Evolutionary conservation across 352 stramenopile genomes (phyloP).

Genomic region (Phytophthora pinifolia): DNA sequence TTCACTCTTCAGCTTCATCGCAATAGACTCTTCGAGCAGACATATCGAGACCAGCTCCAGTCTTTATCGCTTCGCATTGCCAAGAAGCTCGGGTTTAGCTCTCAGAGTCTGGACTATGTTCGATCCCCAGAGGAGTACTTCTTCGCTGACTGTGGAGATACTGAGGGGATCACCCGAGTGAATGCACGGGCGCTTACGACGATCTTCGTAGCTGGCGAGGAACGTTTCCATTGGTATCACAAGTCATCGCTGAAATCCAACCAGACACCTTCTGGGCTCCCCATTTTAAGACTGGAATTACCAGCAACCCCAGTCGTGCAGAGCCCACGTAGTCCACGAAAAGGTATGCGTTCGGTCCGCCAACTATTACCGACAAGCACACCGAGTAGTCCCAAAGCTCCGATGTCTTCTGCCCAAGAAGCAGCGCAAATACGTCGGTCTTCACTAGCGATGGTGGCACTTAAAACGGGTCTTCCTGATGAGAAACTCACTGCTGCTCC

Average conservation of each 20-base stretch:
- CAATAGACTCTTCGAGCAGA: slow-evolving; percentile 28
- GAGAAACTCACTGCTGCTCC: slow-evolving; percentile 31
- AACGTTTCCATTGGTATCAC: slow-evolving; percentile 71
- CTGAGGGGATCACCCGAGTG: slow-evolving; percentile 40
- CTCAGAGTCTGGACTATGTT: slow-evolving; percentile 29
- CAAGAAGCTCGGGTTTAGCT: slow-evolving; percentile 42
- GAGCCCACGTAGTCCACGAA: slow-evolving; percentile 12
- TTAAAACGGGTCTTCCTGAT: slow-evolving; percentile 29
- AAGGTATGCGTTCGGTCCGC: slow-evolving; percentile 11
- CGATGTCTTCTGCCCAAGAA: slow-evolving; percentile 14
- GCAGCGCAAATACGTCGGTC: slow-evolving; percentile 15
- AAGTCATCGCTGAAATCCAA: slow-evolving; percentile 30
- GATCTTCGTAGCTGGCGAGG: slow-evolving; percentile 51
- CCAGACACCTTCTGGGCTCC: slow-evolving; percentile 3
- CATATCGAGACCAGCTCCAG: slow-evolving; percentile 21
- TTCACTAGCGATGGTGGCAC: slow-evolving; percentile 27
- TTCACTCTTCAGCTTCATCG: slow-evolving; percentile 45
- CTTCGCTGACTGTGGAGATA: slow-evolving; percentile 51
- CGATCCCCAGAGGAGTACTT: slow-evolving; percentile 27
- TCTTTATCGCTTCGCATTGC: slow-evolving; percentile 23
- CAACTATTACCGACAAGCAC: slow-evolving; percentile 3
- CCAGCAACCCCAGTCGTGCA: neutral
- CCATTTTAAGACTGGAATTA: slow-evolving; percentile 3
- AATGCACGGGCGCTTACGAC: slow-evolving; percentile 26
- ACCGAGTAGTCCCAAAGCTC: neutral